These are phyloP conservation scores for Tylopilus plumbeoviolaceoides DNA, from an alignment of 768 basidiomycete species.

Conservation along the genomic window DNA sequence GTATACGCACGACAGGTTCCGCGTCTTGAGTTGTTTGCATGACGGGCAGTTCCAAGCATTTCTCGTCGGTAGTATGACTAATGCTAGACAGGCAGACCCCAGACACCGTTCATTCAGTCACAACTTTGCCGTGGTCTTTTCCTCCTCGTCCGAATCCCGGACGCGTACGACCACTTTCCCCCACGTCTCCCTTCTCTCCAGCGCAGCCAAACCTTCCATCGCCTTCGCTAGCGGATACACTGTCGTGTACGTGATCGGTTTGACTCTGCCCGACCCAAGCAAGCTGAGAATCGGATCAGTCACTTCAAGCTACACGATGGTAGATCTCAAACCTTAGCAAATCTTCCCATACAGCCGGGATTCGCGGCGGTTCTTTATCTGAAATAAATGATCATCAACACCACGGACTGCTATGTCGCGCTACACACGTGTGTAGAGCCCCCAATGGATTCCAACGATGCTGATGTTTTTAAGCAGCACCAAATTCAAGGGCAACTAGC, in stretches of 20 bases:
- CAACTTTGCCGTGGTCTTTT: constrained; percentile 37
- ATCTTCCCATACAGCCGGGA: constrained; percentile 68
- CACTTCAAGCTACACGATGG: not conserved
- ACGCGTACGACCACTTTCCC: constrained; percentile 80
- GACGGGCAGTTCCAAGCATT: constrained; percentile 5
- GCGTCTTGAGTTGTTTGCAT: constrained; percentile 36
- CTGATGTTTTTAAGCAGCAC: constrained; percentile 84
- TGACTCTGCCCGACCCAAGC: constrained; percentile 59
- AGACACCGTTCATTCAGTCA: constrained; percentile 23
- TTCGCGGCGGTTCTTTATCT: constrained; percentile 64
- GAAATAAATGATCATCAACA: constrained; percentile 1
- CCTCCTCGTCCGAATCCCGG: constrained; percentile 44
- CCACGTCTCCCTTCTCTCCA: constrained; percentile 87
- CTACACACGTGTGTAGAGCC: constrained; percentile 64
- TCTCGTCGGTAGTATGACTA: not conserved
- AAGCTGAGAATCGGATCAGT: constrained; percentile 41
- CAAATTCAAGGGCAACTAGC: constrained; percentile 76
- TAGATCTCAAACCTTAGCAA: constrained; percentile 52
- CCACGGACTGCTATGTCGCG: not conserved
- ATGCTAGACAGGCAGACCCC: constrained; percentile 10
- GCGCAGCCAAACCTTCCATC: constrained; percentile 62
- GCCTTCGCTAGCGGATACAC: constrained; percentile 67
- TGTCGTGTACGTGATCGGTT: constrained; percentile 67
- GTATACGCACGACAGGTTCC: constrained; percentile 76
- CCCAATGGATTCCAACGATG: constrained; percentile 85